Conservation (phyloP, 2,329 filamentous ascomycete species). For the Diaporthe helianthi region DNA sequence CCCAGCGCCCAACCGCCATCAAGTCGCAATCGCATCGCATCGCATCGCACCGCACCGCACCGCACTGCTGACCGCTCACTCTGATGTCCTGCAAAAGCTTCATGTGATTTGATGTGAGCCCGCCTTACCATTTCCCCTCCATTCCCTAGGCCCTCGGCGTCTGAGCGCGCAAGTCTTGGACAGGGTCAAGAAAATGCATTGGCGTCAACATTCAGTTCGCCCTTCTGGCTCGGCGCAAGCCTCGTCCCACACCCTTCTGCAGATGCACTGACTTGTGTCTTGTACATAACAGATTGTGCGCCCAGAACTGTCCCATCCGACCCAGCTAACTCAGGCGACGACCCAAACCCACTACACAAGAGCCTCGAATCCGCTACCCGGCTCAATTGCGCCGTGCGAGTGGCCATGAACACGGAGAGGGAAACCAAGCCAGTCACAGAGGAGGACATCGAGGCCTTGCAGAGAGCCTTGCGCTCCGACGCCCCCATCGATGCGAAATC, state of each 20-base stretch:
- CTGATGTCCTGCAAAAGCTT: conserved; percentile 8
- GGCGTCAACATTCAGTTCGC: neutral
- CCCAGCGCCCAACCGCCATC: conserved; percentile 4
- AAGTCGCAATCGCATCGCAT: conserved; percentile 5
- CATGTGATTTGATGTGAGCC: conserved; percentile 23
- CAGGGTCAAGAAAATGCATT: neutral
- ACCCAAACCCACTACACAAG: neutral
- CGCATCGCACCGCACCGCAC: neutral
- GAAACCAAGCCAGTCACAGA: conserved; percentile 51
- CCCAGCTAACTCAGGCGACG: neutral
- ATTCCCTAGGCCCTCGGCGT: neutral
- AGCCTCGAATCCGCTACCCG: neutral
- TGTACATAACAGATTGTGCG: conserved; percentile 9
- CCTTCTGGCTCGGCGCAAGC: neutral
- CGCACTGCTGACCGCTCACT: conserved; percentile 1
- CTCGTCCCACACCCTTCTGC: neutral
- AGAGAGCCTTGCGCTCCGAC: conserved; percentile 64
- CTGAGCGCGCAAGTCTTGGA: conserved; percentile 17
- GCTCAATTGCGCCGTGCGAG: neutral
- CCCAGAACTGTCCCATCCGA: neutral
- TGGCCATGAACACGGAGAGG: conserved; percentile 56
- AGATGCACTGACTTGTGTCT: neutral
- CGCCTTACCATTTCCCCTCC: neutral
- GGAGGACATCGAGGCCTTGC: conserved; percentile 63
- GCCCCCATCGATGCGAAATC: conserved; percentile 74